phyloP scores from a whole-genome alignment of 768 basidiomycete genomes.

The Boletus reticulatus region DNA sequence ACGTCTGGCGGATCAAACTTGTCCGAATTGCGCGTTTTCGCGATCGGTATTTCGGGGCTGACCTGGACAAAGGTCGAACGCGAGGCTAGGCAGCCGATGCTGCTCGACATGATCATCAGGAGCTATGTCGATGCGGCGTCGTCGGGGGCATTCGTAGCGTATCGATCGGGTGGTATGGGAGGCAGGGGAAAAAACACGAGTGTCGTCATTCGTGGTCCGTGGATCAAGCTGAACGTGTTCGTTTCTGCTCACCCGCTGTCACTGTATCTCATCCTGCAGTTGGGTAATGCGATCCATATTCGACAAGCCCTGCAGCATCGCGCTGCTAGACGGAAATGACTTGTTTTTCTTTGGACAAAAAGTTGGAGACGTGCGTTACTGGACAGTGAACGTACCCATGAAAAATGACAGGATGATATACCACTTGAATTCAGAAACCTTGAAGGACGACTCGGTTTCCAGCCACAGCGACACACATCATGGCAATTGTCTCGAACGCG shows the following conservation, averaged over 20 bases:
- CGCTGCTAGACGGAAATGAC: slow-evolving; percentile 42
- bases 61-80: slow-evolving; percentile 78
- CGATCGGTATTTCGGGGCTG: slow-evolving; percentile 77
- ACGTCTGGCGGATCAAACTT: slow-evolving; percentile 71
- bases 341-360: slow-evolving; percentile 6
- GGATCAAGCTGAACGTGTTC: background rate
- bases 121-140: slow-evolving; percentile 44
- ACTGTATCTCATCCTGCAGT: slow-evolving; percentile 92
- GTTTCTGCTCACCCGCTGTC: slow-evolving; percentile 61
- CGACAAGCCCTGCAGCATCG: slow-evolving; percentile 88
- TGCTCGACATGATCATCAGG: slow-evolving; percentile 84
- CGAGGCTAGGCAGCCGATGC: slow-evolving; percentile 74
- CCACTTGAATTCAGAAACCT: no score
- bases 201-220: no score
- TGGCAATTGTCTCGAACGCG: no score
- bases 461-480: background rate
- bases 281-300: slow-evolving; percentile 97
- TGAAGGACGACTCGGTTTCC: background rate
- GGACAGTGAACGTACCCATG: slow-evolving; percentile 2
- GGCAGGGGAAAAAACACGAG: background rate
- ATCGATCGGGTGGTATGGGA: no score
- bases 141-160: no score
- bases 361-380: slow-evolving; percentile 15
- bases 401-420: background rate
- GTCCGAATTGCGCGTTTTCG: slow-evolving; percentile 70